A percentile compares a stretch with the other conserved stretches of the same genome.
These are phyloP conservation scores for Biscutella laevigata DNA, from an alignment of 441 rosid species.

Conservation along the genomic window DNA sequence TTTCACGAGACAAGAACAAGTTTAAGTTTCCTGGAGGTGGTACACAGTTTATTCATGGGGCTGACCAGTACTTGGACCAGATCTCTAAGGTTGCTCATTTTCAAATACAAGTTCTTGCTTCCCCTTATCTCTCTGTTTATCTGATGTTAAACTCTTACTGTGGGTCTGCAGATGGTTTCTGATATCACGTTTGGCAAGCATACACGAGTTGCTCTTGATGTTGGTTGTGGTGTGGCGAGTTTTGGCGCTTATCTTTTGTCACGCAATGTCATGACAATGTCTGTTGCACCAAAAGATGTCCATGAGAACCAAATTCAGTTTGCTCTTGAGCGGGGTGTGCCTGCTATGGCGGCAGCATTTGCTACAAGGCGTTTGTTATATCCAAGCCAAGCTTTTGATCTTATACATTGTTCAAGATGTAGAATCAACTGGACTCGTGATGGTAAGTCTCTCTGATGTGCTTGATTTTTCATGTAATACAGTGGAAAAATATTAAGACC, in stretches of 20 bases:
- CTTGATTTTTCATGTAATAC: too few species aligned
- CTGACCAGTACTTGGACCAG: conserved; percentile 79
- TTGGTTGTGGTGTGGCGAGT: conserved; percentile 98
- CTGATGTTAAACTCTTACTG: conserved; percentile 24
- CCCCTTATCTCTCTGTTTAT: not conserved
- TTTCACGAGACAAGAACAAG: conserved; percentile 57
- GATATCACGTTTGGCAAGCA: conserved; percentile 65
- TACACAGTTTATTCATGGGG: conserved; percentile 95
- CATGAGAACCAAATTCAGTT: conserved; percentile 99
- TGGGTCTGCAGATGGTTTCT: conserved; percentile 64
- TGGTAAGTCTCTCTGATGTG: too few species aligned
- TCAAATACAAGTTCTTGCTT: not conserved
- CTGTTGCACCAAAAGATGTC: conserved; percentile 94
- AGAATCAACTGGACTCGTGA: conserved; percentile 99
- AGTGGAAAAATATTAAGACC: too few species aligned
- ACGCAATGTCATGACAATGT: conserved; percentile 72
- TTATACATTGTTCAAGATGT: conserved; percentile 96
- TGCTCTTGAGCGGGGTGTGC: conserved; percentile 96
- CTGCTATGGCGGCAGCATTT: conserved; percentile 94
- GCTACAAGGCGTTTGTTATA: conserved; percentile 96
- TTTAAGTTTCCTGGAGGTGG: conserved; percentile 98
- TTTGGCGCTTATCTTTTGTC: conserved; percentile 92
- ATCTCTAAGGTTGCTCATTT: conserved; percentile 50
- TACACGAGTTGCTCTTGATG: conserved; percentile 77
- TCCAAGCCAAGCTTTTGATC: conserved; percentile 96